These are phyloP conservation scores for Scutellaria minor DNA, from an alignment of 257 asterid genomes.

Conservation along the genomic window DNA sequence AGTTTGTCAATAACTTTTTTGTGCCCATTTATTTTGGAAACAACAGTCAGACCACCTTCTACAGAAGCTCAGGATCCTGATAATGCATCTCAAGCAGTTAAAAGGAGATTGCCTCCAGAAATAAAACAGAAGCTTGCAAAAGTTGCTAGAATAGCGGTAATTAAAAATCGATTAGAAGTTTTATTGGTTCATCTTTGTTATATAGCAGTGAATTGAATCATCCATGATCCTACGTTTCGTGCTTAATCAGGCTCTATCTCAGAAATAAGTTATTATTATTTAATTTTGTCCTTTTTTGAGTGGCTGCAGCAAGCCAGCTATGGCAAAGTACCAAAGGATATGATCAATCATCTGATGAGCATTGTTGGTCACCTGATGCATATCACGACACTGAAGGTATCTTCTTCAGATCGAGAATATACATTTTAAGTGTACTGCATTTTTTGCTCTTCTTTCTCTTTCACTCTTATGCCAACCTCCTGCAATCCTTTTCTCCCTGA, in stretches of 20 bases:
- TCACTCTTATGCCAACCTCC: conserved; percentile 15
- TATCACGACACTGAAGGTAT: conserved; percentile 80
- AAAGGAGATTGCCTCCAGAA: conserved; percentile 77
- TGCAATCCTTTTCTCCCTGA: conserved; percentile 2
- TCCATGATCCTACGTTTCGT: conserved; percentile 18
- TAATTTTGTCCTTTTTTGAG: conserved; percentile 22
- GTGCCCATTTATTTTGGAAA: conserved; percentile 32
- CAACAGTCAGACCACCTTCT: conserved; percentile 74
- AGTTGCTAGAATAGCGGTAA: conserved; percentile 85
- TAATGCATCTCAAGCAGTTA: conserved; percentile 70
- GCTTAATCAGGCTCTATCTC: conserved; percentile 12
- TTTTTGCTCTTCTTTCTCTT: conserved; percentile 11
- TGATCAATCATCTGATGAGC: conserved; percentile 76
- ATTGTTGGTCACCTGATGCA: conserved; percentile 88
- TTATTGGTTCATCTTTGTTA: conserved; percentile 24
- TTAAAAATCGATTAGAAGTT: conserved; percentile 16
- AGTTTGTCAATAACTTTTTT: conserved; percentile 17
- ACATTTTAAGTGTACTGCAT: conserved; percentile 2
- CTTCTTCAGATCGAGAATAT: conserved; percentile 18
- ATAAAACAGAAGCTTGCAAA: conserved; percentile 77
- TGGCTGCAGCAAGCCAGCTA: conserved; percentile 70
- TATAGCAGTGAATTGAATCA: conserved; percentile 16
- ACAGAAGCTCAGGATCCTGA: conserved; percentile 69
- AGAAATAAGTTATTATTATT: conserved; percentile 12
- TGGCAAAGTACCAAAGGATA: conserved; percentile 68